Conservation (phyloP, 2,329 filamentous ascomycete genomes). For the Ophiocordyceps australis region DNA sequence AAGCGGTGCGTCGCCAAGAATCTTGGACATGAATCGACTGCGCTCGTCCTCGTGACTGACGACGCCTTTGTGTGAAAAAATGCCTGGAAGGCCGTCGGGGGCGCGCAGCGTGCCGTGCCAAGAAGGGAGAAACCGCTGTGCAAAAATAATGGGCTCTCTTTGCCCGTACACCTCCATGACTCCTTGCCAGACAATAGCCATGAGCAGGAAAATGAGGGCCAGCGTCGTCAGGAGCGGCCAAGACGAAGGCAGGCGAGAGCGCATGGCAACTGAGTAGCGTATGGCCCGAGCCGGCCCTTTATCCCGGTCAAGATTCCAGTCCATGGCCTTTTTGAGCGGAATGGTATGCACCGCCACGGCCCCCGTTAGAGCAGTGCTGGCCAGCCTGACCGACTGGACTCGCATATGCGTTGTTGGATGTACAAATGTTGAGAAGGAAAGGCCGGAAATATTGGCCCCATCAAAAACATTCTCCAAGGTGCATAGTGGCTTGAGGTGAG, state of each 20-base stretch:
- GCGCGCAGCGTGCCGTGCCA: constrained; percentile 16
- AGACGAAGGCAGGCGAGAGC: constrained; percentile 33
- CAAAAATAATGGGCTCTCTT: constrained; percentile 35
- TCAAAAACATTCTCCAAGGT: constrained; percentile 34
- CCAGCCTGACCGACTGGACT: constrained; percentile 43
- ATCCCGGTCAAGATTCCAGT: constrained; percentile 13
- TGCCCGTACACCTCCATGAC: constrained; percentile 45
- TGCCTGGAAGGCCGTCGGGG: constrained; percentile 15
- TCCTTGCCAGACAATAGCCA: constrained; percentile 44
- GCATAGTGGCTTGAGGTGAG: constrained; percentile 31
- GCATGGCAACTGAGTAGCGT: constrained; percentile 52
- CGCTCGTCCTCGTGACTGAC: constrained; percentile 15
- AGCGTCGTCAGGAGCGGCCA: constrained; percentile 32
- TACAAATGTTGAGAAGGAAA: constrained; percentile 38
- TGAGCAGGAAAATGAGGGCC: constrained; percentile 36
- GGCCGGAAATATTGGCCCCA: constrained; percentile 35
- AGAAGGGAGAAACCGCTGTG: constrained; percentile 33
- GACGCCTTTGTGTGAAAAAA: constrained; percentile 16
- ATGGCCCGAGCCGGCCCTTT: constrained; percentile 26
- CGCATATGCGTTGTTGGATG: constrained; percentile 27
- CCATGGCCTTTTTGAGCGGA: constrained; percentile 35
- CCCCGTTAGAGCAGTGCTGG: constrained; percentile 66
- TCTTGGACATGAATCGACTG: constrained; percentile 3
- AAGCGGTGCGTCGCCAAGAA: constrained; percentile 6
- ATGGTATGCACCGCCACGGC: constrained; percentile 66